phyloP scores from a whole-genome alignment of 2,329 filamentous ascomycete genomes.

The Plenodomus tracheiphilus region DNA sequence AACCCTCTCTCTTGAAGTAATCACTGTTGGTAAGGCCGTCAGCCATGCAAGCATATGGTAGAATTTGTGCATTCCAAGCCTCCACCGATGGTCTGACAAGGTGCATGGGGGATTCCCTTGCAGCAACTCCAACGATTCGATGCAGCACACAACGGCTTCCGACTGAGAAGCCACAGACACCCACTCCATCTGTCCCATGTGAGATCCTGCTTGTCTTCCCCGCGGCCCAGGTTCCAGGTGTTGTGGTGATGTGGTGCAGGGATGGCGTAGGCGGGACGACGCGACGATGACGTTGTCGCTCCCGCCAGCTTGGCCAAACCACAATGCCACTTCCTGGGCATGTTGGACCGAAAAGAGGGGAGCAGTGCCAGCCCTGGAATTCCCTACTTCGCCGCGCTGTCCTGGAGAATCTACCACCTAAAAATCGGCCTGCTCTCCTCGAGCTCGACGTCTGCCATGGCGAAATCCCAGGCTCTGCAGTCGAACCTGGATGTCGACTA shows the following conservation, averaged over 20 bases:
- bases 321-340: constrained; percentile 30
- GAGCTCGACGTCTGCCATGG: constrained; percentile 32
- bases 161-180: no score
- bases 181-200: not conserved
- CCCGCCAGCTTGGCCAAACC: constrained; percentile 27
- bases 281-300: constrained; percentile 36
- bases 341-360: constrained; percentile 20
- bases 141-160: no score
- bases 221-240: no score
- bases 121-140: no score
- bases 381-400: constrained; percentile 19
- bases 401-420: constrained; percentile 20
- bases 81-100: no score
- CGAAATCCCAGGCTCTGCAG: constrained; percentile 46
- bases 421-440: constrained; percentile 23
- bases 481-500: constrained; percentile 79
- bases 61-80: no score
- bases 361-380: constrained; percentile 14
- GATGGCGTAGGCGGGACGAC: constrained; percentile 16
- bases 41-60: no score
- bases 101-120: no score
- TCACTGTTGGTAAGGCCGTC: no score
- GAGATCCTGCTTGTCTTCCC: not conserved
- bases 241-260: constrained; percentile 24
- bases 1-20: no score